phyloP scores from a whole-genome alignment of 352 stramenopile genomes.

The Phytophthora capsici region DNA sequence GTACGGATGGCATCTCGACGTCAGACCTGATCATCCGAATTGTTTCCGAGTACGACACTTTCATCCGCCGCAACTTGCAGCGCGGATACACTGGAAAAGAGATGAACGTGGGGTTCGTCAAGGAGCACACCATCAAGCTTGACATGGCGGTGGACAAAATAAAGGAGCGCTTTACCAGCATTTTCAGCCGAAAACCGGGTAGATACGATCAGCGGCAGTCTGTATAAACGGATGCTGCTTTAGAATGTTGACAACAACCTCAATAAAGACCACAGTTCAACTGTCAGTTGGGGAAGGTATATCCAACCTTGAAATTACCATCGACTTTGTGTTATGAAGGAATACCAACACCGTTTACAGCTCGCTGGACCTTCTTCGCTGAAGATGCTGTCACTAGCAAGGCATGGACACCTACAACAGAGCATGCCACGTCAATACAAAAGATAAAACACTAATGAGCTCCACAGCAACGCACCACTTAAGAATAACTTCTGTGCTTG shows the following conservation, averaged over 20 bases:
- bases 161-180: slow-evolving; percentile 24
- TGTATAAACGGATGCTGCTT: slow-evolving; percentile 11
- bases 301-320: neutral
- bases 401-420: slow-evolving; percentile 40
- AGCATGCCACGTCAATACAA: neutral
- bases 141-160: slow-evolving; percentile 86
- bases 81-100: slow-evolving; percentile 91
- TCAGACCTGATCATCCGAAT: slow-evolving; percentile 91
- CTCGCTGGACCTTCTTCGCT: slow-evolving; percentile 36
- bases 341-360: slow-evolving; percentile 19
- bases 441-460: neutral
- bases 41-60: slow-evolving; percentile 93
- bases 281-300: neutral
- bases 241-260: neutral
- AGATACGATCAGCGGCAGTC: slow-evolving; percentile 26
- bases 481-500: slow-evolving; percentile 67
- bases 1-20: slow-evolving; percentile 89
- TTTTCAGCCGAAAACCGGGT: slow-evolving; percentile 26
- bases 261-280: neutral
- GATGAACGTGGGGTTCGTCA: slow-evolving; percentile 90
- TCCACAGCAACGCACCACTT: slow-evolving; percentile 42
- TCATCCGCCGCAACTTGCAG: slow-evolving; percentile 90
- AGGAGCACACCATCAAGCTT: slow-evolving; percentile 86
- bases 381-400: slow-evolving; percentile 41
- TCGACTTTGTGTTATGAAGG: slow-evolving; percentile 1